A percentile compares a stretch with the other conserved stretches of the same genome.
These are phyloP conservation scores for Aspergillus campestris DNA, from an alignment of 495 filamentous ascomycete species.

Conservation along the genomic window DNA sequence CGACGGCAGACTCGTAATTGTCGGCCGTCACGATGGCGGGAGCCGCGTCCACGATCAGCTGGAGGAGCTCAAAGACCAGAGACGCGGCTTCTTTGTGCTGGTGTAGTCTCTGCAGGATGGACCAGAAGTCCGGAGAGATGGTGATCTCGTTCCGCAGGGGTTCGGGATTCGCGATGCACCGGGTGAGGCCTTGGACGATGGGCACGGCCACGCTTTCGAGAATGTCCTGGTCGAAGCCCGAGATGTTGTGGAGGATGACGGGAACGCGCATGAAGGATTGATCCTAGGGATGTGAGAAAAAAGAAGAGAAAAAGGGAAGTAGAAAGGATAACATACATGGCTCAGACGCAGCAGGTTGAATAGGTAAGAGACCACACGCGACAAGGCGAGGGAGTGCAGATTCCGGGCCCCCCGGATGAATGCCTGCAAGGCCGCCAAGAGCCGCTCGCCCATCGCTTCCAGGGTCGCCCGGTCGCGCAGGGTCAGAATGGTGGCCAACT, in stretches of 20 bases:
- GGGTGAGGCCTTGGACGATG: constrained; percentile 66
- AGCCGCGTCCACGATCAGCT: constrained; percentile 55
- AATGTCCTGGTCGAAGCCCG: constrained; percentile 69
- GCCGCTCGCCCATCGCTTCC: constrained; percentile 60
- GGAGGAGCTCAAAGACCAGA: constrained; percentile 74
- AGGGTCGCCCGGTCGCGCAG: constrained; percentile 69
- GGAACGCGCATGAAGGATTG: constrained; percentile 86
- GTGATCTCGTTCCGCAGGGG: constrained; percentile 84
- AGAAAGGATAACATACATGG: constrained; percentile 56
- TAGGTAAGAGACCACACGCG: constrained; percentile 78
- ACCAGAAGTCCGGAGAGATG: constrained; percentile 96
- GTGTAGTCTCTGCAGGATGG: constrained; percentile 71
- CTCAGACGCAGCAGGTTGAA: constrained; percentile 75
- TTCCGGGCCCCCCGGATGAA: constrained; percentile 70
- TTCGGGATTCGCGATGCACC: constrained; percentile 67
- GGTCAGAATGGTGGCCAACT: constrained; percentile 78
- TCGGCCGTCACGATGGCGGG: constrained; percentile 80
- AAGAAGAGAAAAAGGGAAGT: not conserved
- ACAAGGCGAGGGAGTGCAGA: constrained; percentile 72
- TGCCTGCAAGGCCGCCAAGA: constrained; percentile 71
- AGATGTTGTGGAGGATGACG: constrained; percentile 86
- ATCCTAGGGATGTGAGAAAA: constrained; percentile 43
- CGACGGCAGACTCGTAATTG: constrained; percentile 83
- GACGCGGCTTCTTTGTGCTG: constrained; percentile 57
- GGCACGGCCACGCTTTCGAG: constrained; percentile 67